Evolutionary conservation across 306 rosid genomes (phyloP).

Genomic region (Lathyrus sativus): DNA sequence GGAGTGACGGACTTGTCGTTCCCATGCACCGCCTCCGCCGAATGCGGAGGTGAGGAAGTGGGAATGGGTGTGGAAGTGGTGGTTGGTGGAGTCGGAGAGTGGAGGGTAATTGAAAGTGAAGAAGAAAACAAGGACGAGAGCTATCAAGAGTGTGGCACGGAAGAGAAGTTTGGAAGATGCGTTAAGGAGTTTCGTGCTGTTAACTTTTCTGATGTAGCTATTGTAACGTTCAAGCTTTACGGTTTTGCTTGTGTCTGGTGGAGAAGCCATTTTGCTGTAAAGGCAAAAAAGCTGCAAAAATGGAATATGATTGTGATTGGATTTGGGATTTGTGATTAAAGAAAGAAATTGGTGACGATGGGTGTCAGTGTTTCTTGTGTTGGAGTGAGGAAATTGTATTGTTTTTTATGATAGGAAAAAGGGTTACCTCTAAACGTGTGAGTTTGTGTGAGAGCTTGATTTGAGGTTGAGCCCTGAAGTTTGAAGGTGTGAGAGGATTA

Average conservation of each 20-base stretch:
- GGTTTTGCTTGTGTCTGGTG: slow-evolving; percentile 92
- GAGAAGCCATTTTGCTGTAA: slow-evolving; percentile 62
- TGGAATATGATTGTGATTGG: not conserved
- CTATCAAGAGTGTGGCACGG: slow-evolving; percentile 74
- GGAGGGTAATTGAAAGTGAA: slow-evolving; percentile 89
- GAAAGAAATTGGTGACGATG: not conserved
- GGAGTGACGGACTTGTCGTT: slow-evolving; percentile 77
- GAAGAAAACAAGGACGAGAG: slow-evolving; percentile 66
- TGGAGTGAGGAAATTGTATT: not conserved
- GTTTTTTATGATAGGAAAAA: not conserved
- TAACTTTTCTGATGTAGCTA: slow-evolving; percentile 75
- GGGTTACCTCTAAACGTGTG: slow-evolving; percentile 17
- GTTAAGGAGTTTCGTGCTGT: slow-evolving; percentile 80
- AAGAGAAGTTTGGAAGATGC: slow-evolving; percentile 92
- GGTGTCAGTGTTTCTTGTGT: not conserved
- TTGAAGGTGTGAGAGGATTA: slow-evolving; percentile 40
- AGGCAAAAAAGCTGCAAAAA: not conserved
- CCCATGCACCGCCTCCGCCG: slow-evolving; percentile 83
- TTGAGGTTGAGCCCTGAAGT: slow-evolving; percentile 65
- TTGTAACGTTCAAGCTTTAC: slow-evolving; percentile 83
- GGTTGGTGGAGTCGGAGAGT: slow-evolving; percentile 17
- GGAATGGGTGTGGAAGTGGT: slow-evolving; percentile 41
- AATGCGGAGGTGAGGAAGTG: slow-evolving; percentile 68
- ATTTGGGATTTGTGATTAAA: not conserved
- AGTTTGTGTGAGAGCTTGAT: slow-evolving; percentile 36